phyloP scores from a whole-genome alignment of 192 early-diverging fungal genomes.

The Dissophora globulifera region DNA sequence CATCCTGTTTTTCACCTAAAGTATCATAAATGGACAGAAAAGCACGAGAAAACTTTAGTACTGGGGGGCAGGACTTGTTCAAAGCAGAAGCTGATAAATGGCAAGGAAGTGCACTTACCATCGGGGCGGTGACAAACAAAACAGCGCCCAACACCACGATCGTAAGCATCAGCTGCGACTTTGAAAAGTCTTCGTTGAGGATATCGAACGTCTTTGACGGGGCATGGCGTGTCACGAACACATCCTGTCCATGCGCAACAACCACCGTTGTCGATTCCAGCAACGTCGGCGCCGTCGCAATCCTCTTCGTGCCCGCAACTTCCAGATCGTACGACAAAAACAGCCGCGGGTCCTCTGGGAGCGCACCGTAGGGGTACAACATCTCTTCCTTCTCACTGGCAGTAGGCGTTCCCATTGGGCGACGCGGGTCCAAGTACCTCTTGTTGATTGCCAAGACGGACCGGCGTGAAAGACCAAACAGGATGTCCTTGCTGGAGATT shows the following conservation, averaged over 20 bases:
- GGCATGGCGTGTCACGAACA: conserved; percentile 85
- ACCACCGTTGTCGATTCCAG: conserved; percentile 96
- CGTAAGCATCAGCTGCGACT: conserved; percentile 82
- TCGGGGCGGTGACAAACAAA: conserved; percentile 77
- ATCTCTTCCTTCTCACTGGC: conserved; percentile 91
- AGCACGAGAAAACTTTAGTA: background rate
- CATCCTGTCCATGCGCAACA: conserved; percentile 87
- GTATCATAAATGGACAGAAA: background rate
- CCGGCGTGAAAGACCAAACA: conserved; percentile 59
- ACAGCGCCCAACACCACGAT: conserved; percentile 81
- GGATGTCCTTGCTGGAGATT: conserved; percentile 87
- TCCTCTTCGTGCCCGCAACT: conserved; percentile 73
- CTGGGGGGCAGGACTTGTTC: background rate
- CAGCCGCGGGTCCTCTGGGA: conserved; percentile 80
- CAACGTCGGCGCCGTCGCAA: conserved; percentile 79
- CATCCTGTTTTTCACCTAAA: conserved; percentile 38
- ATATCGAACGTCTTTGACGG: conserved; percentile 95
- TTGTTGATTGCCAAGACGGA: conserved; percentile 69
- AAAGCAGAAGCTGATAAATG: background rate
- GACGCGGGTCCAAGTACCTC: conserved; percentile 85
- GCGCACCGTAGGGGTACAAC: conserved; percentile 79
- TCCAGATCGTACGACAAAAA: conserved; percentile 80
- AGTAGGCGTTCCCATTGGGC: conserved; percentile 72
- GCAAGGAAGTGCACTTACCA: conserved; percentile 62
- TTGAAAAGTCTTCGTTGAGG: conserved; percentile 92